Evolutionary conservation across 306 rosid genomes (phyloP).

Genomic region (Vicia sativa): DNA sequence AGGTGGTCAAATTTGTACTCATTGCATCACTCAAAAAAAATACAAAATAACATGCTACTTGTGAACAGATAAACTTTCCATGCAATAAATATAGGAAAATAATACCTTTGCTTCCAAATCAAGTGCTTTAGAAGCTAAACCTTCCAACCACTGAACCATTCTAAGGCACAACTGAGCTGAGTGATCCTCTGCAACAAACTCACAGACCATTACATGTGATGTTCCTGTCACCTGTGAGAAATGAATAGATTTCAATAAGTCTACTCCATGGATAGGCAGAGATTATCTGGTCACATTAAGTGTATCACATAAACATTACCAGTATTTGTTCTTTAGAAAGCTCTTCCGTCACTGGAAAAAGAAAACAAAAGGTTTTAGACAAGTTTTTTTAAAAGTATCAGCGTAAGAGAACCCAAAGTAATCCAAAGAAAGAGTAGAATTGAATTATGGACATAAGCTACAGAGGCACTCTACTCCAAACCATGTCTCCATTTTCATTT

Average conservation of each 20-base stretch:
- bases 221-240: slow-evolving; percentile 73
- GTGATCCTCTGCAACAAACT: slow-evolving; percentile 82
- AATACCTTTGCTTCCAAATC: slow-evolving; percentile 89
- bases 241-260: slow-evolving; percentile 42
- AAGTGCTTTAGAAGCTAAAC: slow-evolving; percentile 89
- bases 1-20: slow-evolving; percentile 9
- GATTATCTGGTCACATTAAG: slow-evolving; percentile 18
- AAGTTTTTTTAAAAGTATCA: slow-evolving; percentile 2
- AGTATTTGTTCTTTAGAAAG: slow-evolving; percentile 68
- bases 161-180: slow-evolving; percentile 87
- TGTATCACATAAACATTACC: slow-evolving; percentile 56
- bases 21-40: not conserved
- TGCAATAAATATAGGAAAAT: slow-evolving; percentile 27
- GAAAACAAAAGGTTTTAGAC: slow-evolving; percentile 35
- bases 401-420: slow-evolving; percentile 12
- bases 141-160: slow-evolving; percentile 95
- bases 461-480: slow-evolving; percentile 18
- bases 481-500: slow-evolving; percentile 18
- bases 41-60: slow-evolving; percentile 14
- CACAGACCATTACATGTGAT: slow-evolving; percentile 88
- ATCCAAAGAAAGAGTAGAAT: slow-evolving; percentile 29
- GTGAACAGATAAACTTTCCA: slow-evolving; percentile 32
- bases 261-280: not conserved
- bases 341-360: slow-evolving; percentile 82
- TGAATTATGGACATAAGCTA: slow-evolving; percentile 5